These are phyloP conservation scores for Halteria grandinella DNA, from an alignment of 73 alveolate genomes.

Conservation along the genomic window DNA sequence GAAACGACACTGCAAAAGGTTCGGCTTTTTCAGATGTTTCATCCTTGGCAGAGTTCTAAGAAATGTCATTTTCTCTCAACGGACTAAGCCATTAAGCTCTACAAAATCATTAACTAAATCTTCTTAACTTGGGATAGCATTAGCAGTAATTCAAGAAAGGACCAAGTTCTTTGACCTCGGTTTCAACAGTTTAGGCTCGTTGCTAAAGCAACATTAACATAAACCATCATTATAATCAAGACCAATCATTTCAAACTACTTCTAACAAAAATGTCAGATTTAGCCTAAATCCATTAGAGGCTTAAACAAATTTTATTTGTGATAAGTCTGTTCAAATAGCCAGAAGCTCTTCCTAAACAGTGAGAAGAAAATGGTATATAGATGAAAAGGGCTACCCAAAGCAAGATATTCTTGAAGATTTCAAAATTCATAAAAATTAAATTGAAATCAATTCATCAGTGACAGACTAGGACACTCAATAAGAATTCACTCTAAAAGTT, in stretches of 20 bases:
- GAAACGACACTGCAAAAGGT: slow-evolving; percentile 4
- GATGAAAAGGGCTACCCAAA: neutral
- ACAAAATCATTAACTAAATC: neutral
- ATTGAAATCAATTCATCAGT: no score
- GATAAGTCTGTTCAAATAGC: no score
- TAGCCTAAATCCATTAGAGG: no score
- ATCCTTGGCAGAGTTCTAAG: slow-evolving; percentile 19
- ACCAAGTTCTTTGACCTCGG: slow-evolving; percentile 32
- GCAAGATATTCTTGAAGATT: no score
- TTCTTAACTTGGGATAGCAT: no score
- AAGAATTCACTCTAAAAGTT: no score
- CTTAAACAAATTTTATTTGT: no score
- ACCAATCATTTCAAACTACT: no score
- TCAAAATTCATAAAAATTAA: no score
- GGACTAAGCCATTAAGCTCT: slow-evolving; percentile 2
- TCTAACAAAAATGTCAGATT: no score
- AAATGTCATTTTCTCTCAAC: slow-evolving; percentile 6
- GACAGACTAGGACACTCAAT: no score
- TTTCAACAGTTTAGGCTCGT: neutral
- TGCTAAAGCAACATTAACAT: slow-evolving; percentile 1
- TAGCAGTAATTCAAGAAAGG: slow-evolving; percentile 35
- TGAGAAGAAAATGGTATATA: slow-evolving; percentile 26
- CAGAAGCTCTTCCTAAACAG: no score
- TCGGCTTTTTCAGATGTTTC: slow-evolving; percentile 24
- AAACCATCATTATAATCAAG: neutral